Evolutionary conservation across 306 rosid species (phyloP).

Genomic region (Styphnolobium japonicum): DNA sequence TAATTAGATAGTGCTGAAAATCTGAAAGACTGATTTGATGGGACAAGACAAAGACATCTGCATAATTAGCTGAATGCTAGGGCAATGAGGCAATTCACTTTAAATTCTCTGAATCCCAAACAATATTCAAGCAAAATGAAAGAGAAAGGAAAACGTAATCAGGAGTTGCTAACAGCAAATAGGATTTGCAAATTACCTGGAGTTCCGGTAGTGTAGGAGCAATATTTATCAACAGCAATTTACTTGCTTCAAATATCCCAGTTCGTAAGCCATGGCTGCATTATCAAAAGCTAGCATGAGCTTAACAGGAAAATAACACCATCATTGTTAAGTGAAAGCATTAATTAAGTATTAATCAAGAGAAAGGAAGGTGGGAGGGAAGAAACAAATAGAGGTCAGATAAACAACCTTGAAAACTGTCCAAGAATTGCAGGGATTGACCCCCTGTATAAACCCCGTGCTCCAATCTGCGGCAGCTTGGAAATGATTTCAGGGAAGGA

Average conservation of each 20-base stretch:
- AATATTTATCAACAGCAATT: conserved; percentile 72
- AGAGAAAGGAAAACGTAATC: conserved; percentile 8
- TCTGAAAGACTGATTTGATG: neutral
- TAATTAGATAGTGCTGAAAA: neutral
- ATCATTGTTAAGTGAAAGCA: neutral
- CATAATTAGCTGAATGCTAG: neutral
- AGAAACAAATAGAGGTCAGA: conserved; percentile 1
- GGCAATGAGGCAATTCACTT: conserved; percentile 14
- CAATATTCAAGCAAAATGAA: conserved; percentile 10
- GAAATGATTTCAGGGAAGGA: conserved; percentile 95
- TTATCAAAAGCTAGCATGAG: conserved; percentile 38
- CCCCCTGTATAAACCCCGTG: conserved; percentile 83
- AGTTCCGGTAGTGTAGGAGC: conserved; percentile 91
- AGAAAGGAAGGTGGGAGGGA: neutral
- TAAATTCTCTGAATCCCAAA: conserved; percentile 5
- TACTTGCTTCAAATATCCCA: conserved; percentile 97
- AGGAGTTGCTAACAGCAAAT: neutral
- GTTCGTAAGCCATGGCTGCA: conserved; percentile 98
- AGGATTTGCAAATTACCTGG: conserved; percentile 59
- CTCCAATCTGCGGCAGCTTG: conserved; percentile 92
- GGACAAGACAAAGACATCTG: neutral
- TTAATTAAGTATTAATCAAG: conserved; percentile 13
- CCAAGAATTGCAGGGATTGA: conserved; percentile 98
- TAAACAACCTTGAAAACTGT: conserved; percentile 88
- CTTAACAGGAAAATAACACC: conserved; percentile 9